Conservation (phyloP, 805 yeast genomes). For the Yamadazyma insecticola region DNA sequence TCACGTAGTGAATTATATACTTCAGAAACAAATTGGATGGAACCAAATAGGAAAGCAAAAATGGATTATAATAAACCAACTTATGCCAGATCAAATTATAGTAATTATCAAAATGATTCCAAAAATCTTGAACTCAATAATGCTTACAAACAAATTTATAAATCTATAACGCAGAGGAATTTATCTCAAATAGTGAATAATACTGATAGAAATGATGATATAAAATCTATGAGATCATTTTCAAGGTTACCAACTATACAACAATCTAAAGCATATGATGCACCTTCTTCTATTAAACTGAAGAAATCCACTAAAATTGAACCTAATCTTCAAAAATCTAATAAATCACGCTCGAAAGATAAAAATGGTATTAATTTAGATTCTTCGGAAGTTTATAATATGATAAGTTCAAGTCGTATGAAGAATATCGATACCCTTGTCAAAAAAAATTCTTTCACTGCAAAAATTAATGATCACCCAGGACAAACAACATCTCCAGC, state of each 20-base stretch:
- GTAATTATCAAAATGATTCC: slow-evolving; percentile 8
- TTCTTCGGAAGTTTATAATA: no score
- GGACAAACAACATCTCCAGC: no score
- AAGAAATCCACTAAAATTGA: no score
- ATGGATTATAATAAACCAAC: slow-evolving; percentile 7
- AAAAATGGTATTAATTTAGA: no score
- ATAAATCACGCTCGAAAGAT: no score
- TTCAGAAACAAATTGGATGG: slow-evolving; percentile 52
- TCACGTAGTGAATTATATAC: slow-evolving; percentile 39
- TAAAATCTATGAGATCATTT: slow-evolving; percentile 12
- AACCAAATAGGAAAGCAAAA: slow-evolving; percentile 21
- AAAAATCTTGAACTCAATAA: slow-evolving; percentile 19
- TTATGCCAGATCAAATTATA: slow-evolving; percentile 19
- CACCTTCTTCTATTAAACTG: no score
- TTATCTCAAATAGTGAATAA: slow-evolving; percentile 13
- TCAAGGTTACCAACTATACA: slow-evolving; percentile 13
- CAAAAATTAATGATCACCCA: no score
- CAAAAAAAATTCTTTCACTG: no score
- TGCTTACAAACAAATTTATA: slow-evolving; percentile 32
- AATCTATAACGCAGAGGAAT: slow-evolving; percentile 32
- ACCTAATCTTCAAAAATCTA: no score
- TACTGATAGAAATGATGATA: slow-evolving; percentile 6
- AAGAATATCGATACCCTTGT: no score
- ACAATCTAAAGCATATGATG: slow-evolving; percentile 9
- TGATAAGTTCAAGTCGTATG: no score